Evolutionary conservation across 2,329 filamentous ascomycete species (phyloP), one percentile per base, ranked within the genome.

Genomic region (Colletotrichum sidae): DNA sequence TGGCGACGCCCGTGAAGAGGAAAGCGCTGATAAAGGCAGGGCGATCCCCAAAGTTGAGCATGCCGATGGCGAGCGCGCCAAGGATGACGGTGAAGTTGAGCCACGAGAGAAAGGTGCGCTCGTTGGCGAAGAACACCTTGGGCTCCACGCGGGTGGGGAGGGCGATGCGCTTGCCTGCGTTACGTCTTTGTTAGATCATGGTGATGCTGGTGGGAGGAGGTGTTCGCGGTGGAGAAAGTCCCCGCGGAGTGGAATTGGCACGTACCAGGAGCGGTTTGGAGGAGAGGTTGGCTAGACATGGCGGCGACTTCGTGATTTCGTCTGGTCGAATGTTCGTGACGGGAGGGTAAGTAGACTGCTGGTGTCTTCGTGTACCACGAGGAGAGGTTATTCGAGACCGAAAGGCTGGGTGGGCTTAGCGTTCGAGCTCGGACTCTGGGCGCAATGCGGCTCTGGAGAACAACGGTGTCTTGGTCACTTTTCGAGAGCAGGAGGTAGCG

Each of bases 71-170:
- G 55, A 99, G 90, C 69, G 96, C 96, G 75, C 96, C 96, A 68
- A 99, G 92, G 80, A 99, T 95, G 76, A 99, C 94, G 78, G 94
- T 97, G 86, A 98, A 98, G 87, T 99, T 99, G 76, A 99, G 92
- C 96, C 96, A 99, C 80, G 94, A 97, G 75, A 99, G 90, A 79
- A 99, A 99, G 69, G 96, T 99, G 69, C 96, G 93, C 83, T 99
- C 96, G 86, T 99, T 99, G 82, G 96, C 96, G 86, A 99, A 99
- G 89, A 98, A 99, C 84, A 99, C 96, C 83, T 99, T 99, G 74
- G 96, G 96, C 81, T 99, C 96, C 80, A 99, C 95, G 72, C 96
- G 94, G 67, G 95, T 97, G 63, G 96, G 96, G 70, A 99, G 93
- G 74, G 96, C 95, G 78, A 99, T 98, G 77, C 95, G 93, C 84